phyloP scores from a whole-genome alignment of 441 rosid genomes.

The Erodium moschatum region DNA sequence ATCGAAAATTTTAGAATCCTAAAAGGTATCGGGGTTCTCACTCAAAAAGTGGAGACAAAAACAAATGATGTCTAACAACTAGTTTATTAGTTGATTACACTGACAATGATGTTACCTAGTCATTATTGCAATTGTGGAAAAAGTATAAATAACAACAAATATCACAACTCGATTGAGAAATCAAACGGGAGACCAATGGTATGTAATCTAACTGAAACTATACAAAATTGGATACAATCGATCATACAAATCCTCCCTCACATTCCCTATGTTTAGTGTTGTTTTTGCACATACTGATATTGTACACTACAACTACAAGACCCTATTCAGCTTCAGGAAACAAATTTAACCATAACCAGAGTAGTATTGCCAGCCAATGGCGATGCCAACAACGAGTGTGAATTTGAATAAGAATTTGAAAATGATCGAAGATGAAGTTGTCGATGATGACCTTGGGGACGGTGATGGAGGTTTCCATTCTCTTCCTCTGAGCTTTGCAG shows the following conservation, averaged over 20 bases:
- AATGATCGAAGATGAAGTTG: slow-evolving; percentile 23
- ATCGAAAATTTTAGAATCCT: too few relatives aligned
- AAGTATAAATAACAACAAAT: too few relatives aligned
- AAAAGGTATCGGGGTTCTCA: too few relatives aligned
- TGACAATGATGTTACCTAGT: too few relatives aligned
- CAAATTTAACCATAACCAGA: slow-evolving; percentile 16
- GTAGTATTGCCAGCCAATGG: slow-evolving; percentile 60
- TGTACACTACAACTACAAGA: slow-evolving; percentile 17
- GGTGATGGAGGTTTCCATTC: not conserved
- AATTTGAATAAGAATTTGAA: slow-evolving; percentile 48
- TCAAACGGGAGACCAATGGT: not conserved
- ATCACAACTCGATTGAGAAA: too few relatives aligned
- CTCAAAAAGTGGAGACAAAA: too few relatives aligned
- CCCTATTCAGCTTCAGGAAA: not conserved
- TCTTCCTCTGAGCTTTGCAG: not conserved
- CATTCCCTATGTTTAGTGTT: slow-evolving; percentile 10
- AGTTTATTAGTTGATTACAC: too few relatives aligned
- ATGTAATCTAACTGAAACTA: not conserved
- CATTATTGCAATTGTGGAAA: too few relatives aligned
- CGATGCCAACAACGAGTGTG: slow-evolving; percentile 50
- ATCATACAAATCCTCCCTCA: not conserved
- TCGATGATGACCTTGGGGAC: not conserved
- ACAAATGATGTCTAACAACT: too few relatives aligned
- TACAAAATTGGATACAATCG: slow-evolving; percentile 9
- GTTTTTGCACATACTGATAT: slow-evolving; percentile 15